Evolutionary conservation across 208 protist genomes (phyloP).

Genomic region (Crithidia acanthocephali): DNA sequence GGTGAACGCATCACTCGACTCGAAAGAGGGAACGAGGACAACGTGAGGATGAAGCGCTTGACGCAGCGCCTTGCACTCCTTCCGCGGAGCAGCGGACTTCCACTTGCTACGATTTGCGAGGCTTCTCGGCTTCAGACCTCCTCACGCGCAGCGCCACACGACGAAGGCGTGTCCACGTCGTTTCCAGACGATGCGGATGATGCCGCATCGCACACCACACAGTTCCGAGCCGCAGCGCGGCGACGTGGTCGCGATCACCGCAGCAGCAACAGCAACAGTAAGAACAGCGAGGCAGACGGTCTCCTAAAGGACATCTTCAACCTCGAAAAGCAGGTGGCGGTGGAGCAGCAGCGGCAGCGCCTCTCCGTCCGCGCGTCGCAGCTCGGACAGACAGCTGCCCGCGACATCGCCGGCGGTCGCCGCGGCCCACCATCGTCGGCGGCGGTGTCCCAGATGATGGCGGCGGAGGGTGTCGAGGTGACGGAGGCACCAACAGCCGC

Average conservation of each 20-base stretch:
- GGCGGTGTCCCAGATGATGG: background rate
- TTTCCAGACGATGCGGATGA: constrained; percentile 10
- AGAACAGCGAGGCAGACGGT: constrained; percentile 6
- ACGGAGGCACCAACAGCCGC: background rate
- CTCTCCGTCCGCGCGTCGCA: constrained; percentile 27
- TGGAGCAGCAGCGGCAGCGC: constrained; percentile 30
- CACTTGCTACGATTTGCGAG: background rate
- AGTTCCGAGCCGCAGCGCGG: background rate
- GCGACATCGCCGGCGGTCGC: background rate
- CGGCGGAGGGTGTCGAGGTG: background rate
- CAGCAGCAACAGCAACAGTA: background rate
- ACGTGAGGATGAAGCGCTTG: background rate
- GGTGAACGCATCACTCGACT: too few species aligned
- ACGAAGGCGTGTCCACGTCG: background rate
- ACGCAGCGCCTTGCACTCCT: background rate
- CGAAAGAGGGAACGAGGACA: background rate
- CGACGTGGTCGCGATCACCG: background rate
- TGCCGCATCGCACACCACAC: background rate
- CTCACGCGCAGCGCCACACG: background rate
- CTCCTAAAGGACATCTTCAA: constrained; percentile 21
- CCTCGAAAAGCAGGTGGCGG: constrained; percentile 26
- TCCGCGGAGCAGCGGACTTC: too few species aligned
- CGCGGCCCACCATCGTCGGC: background rate
- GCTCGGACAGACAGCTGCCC: background rate
- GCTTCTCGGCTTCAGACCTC: constrained; percentile 1